These are phyloP conservation scores for Petrea volubilis DNA, from an alignment of 257 asterid species.

Conservation along the genomic window DNA sequence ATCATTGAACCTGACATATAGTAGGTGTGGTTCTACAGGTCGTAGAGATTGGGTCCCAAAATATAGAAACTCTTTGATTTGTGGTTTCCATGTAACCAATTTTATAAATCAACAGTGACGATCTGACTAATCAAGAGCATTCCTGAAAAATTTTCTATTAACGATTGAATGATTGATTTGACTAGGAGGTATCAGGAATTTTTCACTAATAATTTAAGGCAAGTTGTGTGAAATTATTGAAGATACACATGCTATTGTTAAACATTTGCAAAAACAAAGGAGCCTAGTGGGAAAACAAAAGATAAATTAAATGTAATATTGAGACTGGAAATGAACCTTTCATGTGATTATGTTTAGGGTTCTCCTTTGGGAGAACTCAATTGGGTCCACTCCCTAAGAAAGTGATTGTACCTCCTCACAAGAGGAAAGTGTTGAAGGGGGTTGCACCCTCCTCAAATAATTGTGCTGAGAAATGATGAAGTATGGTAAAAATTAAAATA, in stretches of 20 bases:
- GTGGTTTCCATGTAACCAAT: background rate
- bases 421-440: background rate
- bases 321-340: background rate
- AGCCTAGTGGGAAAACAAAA: background rate
- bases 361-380: background rate
- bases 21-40: background rate
- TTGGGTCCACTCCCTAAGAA: slow-evolving; percentile 3
- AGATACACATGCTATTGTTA: background rate
- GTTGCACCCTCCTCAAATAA: slow-evolving; percentile 23
- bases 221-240: background rate
- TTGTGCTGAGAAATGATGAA: slow-evolving; percentile 7
- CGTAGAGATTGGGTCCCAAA: background rate
- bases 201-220: no score
- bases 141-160: no score
- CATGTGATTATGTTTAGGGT: background rate
- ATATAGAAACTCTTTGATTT: background rate
- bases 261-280: background rate
- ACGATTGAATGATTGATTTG: no score
- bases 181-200: no score
- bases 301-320: background rate
- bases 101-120: background rate
- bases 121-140: background rate
- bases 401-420: slow-evolving; percentile 20
- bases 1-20: background rate
- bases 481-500: background rate